A percentile compares a stretch with the other conserved stretches of the same genome.
Evolutionary conservation across 139 green algal genomes (phyloP).

Genomic region (Chloropicon primus): DNA sequence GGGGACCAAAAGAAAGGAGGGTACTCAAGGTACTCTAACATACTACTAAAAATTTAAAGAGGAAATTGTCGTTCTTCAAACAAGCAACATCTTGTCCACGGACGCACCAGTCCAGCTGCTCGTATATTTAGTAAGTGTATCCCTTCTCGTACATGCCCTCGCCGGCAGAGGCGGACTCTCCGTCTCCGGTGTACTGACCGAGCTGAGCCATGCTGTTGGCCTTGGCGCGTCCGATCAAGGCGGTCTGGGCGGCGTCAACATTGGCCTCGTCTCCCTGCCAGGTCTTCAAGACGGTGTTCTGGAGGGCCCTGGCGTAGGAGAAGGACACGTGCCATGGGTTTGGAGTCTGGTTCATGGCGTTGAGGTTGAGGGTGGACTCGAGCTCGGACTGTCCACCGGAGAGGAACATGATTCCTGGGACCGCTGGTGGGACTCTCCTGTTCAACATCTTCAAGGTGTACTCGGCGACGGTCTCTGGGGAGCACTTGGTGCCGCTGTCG

Average conservation of each 20-base stretch:
- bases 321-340: slow-evolving; percentile 95
- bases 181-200: slow-evolving; percentile 78
- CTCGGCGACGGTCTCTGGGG: slow-evolving; percentile 44
- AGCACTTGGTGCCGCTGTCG: slow-evolving; percentile 53
- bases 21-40: no score
- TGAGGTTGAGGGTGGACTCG: slow-evolving; percentile 69
- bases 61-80: background rate
- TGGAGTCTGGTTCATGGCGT: slow-evolving; percentile 95
- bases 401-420: slow-evolving; percentile 92
- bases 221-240: slow-evolving; percentile 79
- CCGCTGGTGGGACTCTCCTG: slow-evolving; percentile 59
- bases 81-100: no score
- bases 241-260: slow-evolving; percentile 66
- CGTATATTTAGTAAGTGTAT: slow-evolving; percentile 73
- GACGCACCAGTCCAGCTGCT: no score
- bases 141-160: slow-evolving; percentile 89
- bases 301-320: slow-evolving; percentile 82
- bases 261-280: slow-evolving; percentile 74
- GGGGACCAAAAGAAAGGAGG: background rate
- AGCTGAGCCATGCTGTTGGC: slow-evolving; percentile 91
- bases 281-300: slow-evolving; percentile 61
- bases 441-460: slow-evolving; percentile 71
- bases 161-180: slow-evolving; percentile 47
- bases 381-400: slow-evolving; percentile 77
- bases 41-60: background rate